phyloP scores from a whole-genome alignment of 176 grass and related monocot species.

The Phyllostachys edulis region DNA sequence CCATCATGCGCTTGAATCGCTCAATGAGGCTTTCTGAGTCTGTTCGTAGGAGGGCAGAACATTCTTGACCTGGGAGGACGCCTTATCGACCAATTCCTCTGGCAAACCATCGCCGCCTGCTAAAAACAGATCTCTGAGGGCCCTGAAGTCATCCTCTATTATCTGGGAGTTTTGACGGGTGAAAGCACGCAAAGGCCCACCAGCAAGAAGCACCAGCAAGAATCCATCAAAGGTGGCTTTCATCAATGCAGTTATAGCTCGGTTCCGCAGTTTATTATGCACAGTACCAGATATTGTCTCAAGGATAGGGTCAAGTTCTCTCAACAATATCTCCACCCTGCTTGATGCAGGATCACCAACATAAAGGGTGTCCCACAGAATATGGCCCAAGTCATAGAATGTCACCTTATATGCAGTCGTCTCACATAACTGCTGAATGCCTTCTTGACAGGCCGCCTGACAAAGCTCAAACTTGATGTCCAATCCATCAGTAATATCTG shows the following conservation, averaged over 20 bases:
- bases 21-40: conserved; percentile 79
- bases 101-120: conserved; percentile 95
- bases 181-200: conserved; percentile 81
- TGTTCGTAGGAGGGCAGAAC: conserved; percentile 68
- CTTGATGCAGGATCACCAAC: conserved; percentile 60
- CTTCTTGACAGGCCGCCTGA: conserved; percentile 76
- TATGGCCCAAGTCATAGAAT: conserved; percentile 79
- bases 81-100: conserved; percentile 88
- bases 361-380: conserved; percentile 84
- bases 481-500: conserved; percentile 81
- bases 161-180: conserved; percentile 64
- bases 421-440: conserved; percentile 82
- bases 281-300: conserved; percentile 83
- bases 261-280: conserved; percentile 85
- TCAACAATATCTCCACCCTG: conserved; percentile 67
- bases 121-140: conserved; percentile 75
- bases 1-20: conserved; percentile 68
- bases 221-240: conserved; percentile 93
- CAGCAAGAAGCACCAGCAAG: conserved; percentile 86
- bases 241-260: conserved; percentile 88
- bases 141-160: conserved; percentile 78
- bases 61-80: conserved; percentile 85
- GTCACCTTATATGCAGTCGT: conserved; percentile 89
- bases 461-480: conserved; percentile 91
- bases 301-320: conserved; percentile 78